Conservation (phyloP, 352 stramenopile genomes). For the Pseudoperonospora humuli region DNA sequence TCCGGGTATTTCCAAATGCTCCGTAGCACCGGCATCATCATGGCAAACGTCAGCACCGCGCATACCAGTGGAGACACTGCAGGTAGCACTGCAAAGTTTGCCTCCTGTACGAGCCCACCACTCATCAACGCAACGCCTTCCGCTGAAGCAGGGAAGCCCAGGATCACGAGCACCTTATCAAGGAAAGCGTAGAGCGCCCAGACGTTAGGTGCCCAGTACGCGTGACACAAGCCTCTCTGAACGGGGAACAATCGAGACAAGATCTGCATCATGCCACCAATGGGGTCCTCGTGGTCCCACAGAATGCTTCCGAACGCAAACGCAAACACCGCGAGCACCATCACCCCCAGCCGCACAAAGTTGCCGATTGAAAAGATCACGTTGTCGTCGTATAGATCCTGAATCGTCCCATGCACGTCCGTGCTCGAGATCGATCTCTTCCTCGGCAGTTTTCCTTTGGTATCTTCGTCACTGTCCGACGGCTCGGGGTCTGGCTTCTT, state of each 20-base stretch:
- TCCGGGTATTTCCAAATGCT: constrained; percentile 73
- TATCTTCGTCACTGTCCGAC: constrained; percentile 13
- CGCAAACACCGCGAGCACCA: constrained; percentile 81
- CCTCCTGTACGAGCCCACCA: constrained; percentile 74
- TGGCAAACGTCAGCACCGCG: constrained; percentile 67
- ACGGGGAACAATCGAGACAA: constrained; percentile 93
- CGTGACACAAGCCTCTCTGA: constrained; percentile 92
- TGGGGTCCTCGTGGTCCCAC: constrained; percentile 33
- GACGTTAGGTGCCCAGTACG: constrained; percentile 98
- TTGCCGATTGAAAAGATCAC: constrained; percentile 45
- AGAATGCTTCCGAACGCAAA: constrained; percentile 76
- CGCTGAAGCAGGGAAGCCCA: constrained; percentile 27
- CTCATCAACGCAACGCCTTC: constrained; percentile 67
- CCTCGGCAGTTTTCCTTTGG: constrained; percentile 18
- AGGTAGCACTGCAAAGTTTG: constrained; percentile 71
- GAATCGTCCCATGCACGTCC: constrained; percentile 58
- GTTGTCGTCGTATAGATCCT: constrained; percentile 48
- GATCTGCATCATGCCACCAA: constrained; percentile 83
- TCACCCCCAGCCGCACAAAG: constrained; percentile 78
- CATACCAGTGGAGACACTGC: constrained; percentile 59
- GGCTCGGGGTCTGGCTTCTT: constrained; percentile 14
- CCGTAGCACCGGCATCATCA: constrained; percentile 67
- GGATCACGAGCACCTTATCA: constrained; percentile 73
- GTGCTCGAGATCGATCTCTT: constrained; percentile 70
- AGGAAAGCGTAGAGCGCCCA: constrained; percentile 94